Evolutionary conservation across 768 basidiomycete species (phyloP), one percentile per base, ranked within the genome.

Genomic region (Mycena kentingensis): DNA sequence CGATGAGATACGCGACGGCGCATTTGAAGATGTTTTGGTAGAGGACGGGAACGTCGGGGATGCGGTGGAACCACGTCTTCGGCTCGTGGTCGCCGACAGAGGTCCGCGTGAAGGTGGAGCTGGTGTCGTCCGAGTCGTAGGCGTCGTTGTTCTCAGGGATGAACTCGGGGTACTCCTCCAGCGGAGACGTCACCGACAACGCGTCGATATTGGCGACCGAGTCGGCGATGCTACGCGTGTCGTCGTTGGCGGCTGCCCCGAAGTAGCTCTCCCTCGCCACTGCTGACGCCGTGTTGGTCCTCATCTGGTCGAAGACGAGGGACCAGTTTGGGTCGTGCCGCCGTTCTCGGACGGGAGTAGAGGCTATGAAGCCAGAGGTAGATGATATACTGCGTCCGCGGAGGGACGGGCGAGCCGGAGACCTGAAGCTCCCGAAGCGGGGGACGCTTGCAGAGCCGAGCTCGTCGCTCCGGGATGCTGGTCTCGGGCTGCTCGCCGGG

Each of bases 1-100:
- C 94, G 47, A 98, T 70, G 59, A 92, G 83, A 69, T 99, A 99
- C 0, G 95, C 90, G 16, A 98, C 74, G 2, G 86, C 80, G 71
- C 97, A 99, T 72, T 98, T 98, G 58, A 96, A 70, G 37, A 97
- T 81, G 63, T 90, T 92, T 34, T 81, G 79, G 51, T 84, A 77
- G 25, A 86, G 54, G 16, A 78, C 57, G 2, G 85, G 70, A 29
- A 87, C 57, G 12, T 69, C 55, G 4, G 78, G 77, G 42, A 53
- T 19, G 25, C 60, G 60, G 25, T 55, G 45, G 12, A 49, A 31
- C 26, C 59, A 63, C 21, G 57, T 52, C 63, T 60, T 63, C 24
- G 51, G 38, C 41, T 42, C 21, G 47, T 21, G 15, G 49, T 49
- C 43, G 7, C 41, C 60, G 31, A 41, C 42, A 35, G 32, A 49